A percentile compares a stretch with the other conserved stretches of the same genome.
Evolutionary conservation across 139 green algal genomes (phyloP).

Genomic region (Ostreobium quekettii): DNA sequence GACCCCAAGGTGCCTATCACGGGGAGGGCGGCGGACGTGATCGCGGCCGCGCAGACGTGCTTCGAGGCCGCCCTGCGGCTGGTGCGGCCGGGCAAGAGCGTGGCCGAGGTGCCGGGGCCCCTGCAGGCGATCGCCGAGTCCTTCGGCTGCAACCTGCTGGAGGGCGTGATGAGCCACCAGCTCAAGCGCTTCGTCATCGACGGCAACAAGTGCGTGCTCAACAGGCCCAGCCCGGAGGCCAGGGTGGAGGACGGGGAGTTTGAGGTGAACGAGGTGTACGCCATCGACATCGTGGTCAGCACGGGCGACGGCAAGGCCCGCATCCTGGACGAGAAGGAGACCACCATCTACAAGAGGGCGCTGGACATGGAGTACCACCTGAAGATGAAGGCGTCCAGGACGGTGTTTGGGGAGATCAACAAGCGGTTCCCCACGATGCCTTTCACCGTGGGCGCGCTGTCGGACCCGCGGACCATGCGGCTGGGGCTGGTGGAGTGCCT

Average conservation of each 20-base stretch:
- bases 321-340: slow-evolving; percentile 91
- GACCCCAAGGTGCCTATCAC: slow-evolving; percentile 42
- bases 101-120: slow-evolving; percentile 59
- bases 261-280: slow-evolving; percentile 94
- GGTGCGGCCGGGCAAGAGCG: slow-evolving; percentile 72
- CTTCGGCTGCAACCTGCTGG: slow-evolving; percentile 83
- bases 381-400: slow-evolving; percentile 77
- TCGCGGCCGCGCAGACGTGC: slow-evolving; percentile 65
- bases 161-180: slow-evolving; percentile 90
- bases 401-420: slow-evolving; percentile 77
- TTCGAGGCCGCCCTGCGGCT: slow-evolving; percentile 83
- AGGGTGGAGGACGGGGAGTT: slow-evolving; percentile 89
- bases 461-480: slow-evolving; percentile 31
- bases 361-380: slow-evolving; percentile 86
- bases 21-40: slow-evolving; percentile 74
- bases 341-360: slow-evolving; percentile 94
- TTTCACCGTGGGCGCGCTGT: slow-evolving; percentile 72
- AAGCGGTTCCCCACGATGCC: slow-evolving; percentile 82
- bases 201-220: slow-evolving; percentile 92
- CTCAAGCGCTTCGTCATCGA: slow-evolving; percentile 98
- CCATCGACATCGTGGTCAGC: slow-evolving; percentile 87
- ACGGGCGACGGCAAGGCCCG: slow-evolving; percentile 56
- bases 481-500: slow-evolving; percentile 89
- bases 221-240: slow-evolving; percentile 66
- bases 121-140: slow-evolving; percentile 72